These are phyloP conservation scores for Sphagnurus paluster DNA, from an alignment of 1,284 basidiomycete genomes.

Conservation along the genomic window DNA sequence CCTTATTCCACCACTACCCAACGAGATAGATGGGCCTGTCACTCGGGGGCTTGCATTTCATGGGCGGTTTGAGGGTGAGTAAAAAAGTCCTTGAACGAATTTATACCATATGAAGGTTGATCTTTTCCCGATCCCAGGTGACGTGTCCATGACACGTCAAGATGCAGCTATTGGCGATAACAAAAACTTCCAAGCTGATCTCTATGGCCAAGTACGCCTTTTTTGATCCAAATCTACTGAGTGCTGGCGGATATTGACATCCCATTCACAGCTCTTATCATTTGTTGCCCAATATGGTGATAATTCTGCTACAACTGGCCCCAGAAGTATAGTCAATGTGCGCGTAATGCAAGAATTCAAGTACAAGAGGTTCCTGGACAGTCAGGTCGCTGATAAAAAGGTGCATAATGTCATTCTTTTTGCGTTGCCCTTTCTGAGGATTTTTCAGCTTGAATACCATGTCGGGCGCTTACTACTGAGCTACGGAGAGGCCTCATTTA, in stretches of 20 bases:
- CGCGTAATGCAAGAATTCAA: constrained; percentile 12
- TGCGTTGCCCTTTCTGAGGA: neutral
- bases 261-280: constrained; percentile 8
- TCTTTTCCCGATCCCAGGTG: too few species aligned
- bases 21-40: constrained; percentile 12
- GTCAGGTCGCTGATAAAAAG: constrained; percentile 8
- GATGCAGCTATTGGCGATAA: constrained; percentile 17
- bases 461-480: constrained; percentile 15
- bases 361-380: constrained; percentile 12
- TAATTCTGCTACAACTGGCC: constrained; percentile 15
- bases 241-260: too few species aligned
- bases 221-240: neutral
- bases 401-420: neutral
- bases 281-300: constrained; percentile 11
- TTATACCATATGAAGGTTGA: too few species aligned
- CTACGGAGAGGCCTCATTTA: constrained; percentile 17
- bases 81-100: neutral
- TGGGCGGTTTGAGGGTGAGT: constrained; percentile 16
- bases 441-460: constrained; percentile 16
- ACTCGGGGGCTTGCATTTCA: constrained; percentile 15
- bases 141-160: constrained; percentile 19
- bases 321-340: constrained; percentile 14
- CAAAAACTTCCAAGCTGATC: constrained; percentile 9
- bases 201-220: constrained; percentile 8
- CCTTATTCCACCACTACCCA: constrained; percentile 14